phyloP scores from a whole-genome alignment of 2,329 filamentous ascomycete genomes.

The Cladosporium sp. region DNA sequence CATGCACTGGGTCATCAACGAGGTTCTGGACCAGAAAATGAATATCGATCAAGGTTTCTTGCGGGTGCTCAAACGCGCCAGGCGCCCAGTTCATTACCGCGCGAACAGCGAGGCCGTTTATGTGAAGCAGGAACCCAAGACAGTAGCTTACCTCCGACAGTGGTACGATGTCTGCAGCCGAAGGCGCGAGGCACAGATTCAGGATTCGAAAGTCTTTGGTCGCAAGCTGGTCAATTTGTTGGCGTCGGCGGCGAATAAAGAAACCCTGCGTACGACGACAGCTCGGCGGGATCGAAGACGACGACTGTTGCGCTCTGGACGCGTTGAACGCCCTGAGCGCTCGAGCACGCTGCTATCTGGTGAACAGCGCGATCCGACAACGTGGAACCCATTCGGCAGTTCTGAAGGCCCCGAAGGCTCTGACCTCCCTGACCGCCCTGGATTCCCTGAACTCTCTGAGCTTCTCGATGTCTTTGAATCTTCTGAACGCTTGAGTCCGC shows the following conservation, averaged over 20 bases:
- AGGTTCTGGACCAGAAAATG: constrained; percentile 31
- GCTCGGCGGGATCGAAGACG: not conserved
- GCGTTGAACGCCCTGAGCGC: not conserved
- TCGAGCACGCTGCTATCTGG: not conserved
- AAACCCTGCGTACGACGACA: not conserved
- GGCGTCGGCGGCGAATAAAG: not conserved
- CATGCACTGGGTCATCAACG: constrained; percentile 31
- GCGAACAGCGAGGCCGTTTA: not conserved
- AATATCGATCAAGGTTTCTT: constrained; percentile 32
- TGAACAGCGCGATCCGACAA: not conserved
- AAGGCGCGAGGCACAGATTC: constrained; percentile 21
- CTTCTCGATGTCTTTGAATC: not conserved
- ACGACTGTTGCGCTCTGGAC: not conserved
- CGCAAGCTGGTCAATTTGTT: constrained; percentile 22
- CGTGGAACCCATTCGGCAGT: not conserved
- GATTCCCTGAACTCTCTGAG: not conserved
- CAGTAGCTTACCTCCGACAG: not conserved
- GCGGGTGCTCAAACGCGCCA: constrained; percentile 17
- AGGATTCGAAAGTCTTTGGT: constrained; percentile 22
- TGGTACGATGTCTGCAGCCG: constrained; percentile 15
- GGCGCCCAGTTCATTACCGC: not conserved
- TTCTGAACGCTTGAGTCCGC: not conserved
- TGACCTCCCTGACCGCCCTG: not conserved
- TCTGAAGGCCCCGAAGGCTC: not conserved
- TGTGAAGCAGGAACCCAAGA: constrained; percentile 1